Evolutionary conservation across 169 alveolate genomes (phyloP).

Genomic region (Plasmodium falciparum): DNA sequence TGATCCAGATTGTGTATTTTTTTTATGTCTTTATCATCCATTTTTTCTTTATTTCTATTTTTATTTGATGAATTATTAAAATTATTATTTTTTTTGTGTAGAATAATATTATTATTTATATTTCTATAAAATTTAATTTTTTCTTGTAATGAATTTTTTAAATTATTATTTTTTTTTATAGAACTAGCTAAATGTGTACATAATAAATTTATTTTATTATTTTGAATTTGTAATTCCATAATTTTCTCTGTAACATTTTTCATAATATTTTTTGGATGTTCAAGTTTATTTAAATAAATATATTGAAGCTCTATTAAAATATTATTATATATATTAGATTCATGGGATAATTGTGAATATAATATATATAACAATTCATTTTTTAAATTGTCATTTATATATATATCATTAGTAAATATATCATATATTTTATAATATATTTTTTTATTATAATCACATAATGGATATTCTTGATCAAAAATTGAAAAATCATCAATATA

Average conservation of each 20-base stretch:
- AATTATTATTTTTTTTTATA: constrained; percentile 32
- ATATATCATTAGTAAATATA: constrained; percentile 55
- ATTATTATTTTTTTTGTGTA: constrained; percentile 9
- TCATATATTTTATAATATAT: constrained; percentile 47
- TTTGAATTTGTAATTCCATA: constrained; percentile 22
- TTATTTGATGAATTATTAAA: neutral
- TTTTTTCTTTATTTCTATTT: neutral
- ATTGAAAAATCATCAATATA: neutral
- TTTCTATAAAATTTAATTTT: constrained; percentile 38
- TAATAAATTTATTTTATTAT: constrained; percentile 16
- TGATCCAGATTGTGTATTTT: constrained; percentile 51
- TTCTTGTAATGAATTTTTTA: constrained; percentile 39
- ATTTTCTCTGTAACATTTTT: constrained; percentile 21
- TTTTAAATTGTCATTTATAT: constrained; percentile 53
- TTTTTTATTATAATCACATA: constrained; percentile 4
- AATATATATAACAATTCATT: constrained; percentile 59
- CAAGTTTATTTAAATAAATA: constrained; percentile 38
- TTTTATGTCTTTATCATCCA: constrained; percentile 16
- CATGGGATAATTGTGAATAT: constrained; percentile 56
- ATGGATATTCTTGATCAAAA: too few species aligned
- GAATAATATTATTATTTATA: constrained; percentile 30
- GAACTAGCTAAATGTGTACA: neutral
- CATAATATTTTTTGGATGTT: constrained; percentile 13
- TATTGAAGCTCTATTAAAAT: constrained; percentile 47
- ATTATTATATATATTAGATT: constrained; percentile 48